phyloP scores from a whole-genome alignment of 2,329 filamentous ascomycete genomes.

The Teratosphaeria pseudoeucalypti region DNA sequence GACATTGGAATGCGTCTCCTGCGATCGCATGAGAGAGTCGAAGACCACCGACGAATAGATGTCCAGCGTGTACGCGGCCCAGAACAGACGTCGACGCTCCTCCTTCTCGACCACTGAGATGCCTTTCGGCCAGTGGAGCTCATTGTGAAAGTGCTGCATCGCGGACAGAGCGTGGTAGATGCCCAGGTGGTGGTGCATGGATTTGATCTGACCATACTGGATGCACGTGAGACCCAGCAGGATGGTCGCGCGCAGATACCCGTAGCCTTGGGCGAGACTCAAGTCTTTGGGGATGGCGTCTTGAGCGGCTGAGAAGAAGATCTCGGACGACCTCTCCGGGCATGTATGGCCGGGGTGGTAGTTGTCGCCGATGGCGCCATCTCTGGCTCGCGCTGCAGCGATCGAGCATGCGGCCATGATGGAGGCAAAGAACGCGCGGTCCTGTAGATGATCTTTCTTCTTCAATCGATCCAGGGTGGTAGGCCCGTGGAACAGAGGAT shows the following conservation, averaged over 20 bases:
- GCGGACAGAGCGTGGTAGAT: constrained; percentile 40
- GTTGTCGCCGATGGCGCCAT: constrained; percentile 36
- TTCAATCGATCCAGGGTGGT: constrained; percentile 33
- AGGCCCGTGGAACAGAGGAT: constrained; percentile 43
- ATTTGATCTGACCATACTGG: constrained; percentile 40
- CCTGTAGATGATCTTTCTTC: constrained; percentile 33
- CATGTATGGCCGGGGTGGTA: constrained; percentile 5
- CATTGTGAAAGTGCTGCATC: constrained; percentile 44
- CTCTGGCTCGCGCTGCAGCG: constrained; percentile 38
- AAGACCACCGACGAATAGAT: constrained; percentile 46
- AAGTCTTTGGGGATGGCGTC: constrained; percentile 31
- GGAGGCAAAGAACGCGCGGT: constrained; percentile 37
- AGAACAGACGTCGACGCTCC: constrained; percentile 41
- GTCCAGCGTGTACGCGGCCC: constrained; percentile 49
- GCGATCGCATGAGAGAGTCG: constrained; percentile 36
- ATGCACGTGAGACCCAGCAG: constrained; percentile 42
- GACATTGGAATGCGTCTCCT: constrained; percentile 38
- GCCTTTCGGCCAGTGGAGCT: constrained; percentile 41
- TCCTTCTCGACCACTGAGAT: constrained; percentile 38
- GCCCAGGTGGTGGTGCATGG: constrained; percentile 43
- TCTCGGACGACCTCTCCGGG: constrained; percentile 30
- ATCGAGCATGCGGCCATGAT: constrained; percentile 45
- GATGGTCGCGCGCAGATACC: constrained; percentile 38
- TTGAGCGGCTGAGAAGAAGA: constrained; percentile 35
- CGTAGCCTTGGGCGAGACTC: constrained; percentile 24